Conservation (phyloP, 2,329 filamentous ascomycete genomes). For the Leptosphaerulina australis region DNA sequence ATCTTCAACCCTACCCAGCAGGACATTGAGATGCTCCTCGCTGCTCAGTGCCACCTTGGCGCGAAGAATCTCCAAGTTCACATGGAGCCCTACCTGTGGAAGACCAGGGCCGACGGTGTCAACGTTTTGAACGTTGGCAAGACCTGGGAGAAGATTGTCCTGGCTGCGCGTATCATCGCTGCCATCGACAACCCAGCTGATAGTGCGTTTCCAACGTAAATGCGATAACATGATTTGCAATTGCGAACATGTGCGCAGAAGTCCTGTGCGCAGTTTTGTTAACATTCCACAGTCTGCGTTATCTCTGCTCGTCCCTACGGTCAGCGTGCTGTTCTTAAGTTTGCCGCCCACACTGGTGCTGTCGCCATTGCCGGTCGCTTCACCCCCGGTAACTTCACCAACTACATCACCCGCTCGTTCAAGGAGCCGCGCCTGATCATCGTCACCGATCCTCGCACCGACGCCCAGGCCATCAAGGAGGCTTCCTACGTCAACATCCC, state of each 20-base stretch:
- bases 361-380: slow-evolving; percentile 98
- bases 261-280: slow-evolving; percentile 18
- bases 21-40: slow-evolving; percentile 99
- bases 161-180: slow-evolving; percentile 97
- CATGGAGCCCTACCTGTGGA: slow-evolving; percentile 99
- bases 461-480: slow-evolving; percentile 99
- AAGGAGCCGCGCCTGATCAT: slow-evolving; percentile 99
- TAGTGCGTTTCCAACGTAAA: slow-evolving; percentile 63
- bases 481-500: slow-evolving; percentile 99
- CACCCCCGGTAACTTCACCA: slow-evolving; percentile 99
- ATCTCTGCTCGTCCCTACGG: slow-evolving; percentile 99
- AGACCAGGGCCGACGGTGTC: slow-evolving; percentile 97
- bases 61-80: slow-evolving; percentile 99
- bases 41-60: slow-evolving; percentile 94
- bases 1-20: slow-evolving; percentile 96
- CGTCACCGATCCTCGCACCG: slow-evolving; percentile 99
- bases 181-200: slow-evolving; percentile 99
- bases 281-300: slow-evolving; percentile 62
- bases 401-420: slow-evolving; percentile 99
- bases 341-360: slow-evolving; percentile 97
- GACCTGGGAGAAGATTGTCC: slow-evolving; percentile 99
- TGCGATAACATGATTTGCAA: neutral
- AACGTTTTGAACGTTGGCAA: slow-evolving; percentile 99
- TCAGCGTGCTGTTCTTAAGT: slow-evolving; percentile 99
- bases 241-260: neutral